Conservation (phyloP, 1,284 basidiomycete genomes). For the Cutaneotrichosporon cavernicola region DNA sequence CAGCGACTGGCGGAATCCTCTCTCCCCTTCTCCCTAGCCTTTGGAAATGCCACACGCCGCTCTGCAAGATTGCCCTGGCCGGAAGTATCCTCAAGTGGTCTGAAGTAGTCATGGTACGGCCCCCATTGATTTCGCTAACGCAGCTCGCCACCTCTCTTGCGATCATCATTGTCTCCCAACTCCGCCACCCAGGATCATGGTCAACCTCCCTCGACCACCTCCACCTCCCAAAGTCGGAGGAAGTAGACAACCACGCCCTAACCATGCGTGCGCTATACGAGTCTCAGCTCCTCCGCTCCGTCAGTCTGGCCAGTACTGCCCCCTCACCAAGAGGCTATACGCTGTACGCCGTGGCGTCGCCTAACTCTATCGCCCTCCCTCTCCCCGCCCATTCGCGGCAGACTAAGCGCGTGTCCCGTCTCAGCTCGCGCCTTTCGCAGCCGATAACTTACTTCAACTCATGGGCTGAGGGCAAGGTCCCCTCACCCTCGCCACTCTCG, state of each 20-base stretch:
- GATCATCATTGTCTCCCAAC: neutral
- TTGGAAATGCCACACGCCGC: neutral
- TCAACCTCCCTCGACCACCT: neutral
- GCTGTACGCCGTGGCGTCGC: neutral
- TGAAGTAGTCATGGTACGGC: neutral
- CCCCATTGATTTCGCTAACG: neutral
- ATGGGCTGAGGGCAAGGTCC: neutral
- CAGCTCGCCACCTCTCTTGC: neutral
- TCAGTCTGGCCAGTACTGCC: neutral
- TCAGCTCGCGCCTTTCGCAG: neutral
- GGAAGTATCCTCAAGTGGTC: neutral
- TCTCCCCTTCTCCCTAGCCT: neutral
- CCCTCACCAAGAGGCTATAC: neutral
- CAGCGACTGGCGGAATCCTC: neutral
- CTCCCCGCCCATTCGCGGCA: neutral
- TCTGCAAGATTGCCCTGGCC: neutral
- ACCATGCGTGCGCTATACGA: neutral
- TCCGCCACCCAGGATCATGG: neutral
- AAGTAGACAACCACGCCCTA: neutral
- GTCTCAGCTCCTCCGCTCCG: neutral
- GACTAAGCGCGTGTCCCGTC: neutral
- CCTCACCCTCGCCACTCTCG: no score
- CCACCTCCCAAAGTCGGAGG: neutral
- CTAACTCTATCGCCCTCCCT: neutral
- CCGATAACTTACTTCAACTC: conserved; percentile 1